These are phyloP conservation scores for Eucalyptus erythrocorys DNA, from an alignment of 345 rosid species.

Conservation along the genomic window DNA sequence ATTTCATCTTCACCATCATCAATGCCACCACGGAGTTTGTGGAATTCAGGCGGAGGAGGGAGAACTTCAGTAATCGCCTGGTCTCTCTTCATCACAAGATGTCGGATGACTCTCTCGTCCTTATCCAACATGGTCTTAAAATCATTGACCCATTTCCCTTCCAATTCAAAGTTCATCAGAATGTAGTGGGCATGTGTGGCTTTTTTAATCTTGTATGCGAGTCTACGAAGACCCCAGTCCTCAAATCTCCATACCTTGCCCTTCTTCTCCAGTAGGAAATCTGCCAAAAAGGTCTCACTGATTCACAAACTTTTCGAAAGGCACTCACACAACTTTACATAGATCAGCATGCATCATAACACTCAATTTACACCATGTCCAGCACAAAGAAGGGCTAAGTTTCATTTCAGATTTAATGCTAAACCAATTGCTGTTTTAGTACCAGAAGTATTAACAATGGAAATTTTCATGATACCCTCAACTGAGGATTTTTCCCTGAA, in stretches of 20 bases:
- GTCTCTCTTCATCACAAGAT: slow-evolving; percentile 79
- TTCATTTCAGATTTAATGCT: neutral
- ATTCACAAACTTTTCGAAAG: neutral
- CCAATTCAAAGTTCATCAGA: slow-evolving; percentile 90
- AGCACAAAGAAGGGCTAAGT: neutral
- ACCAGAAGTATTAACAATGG: neutral
- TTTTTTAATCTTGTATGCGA: slow-evolving; percentile 80
- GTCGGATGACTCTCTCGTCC: slow-evolving; percentile 84
- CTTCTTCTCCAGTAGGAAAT: slow-evolving; percentile 68
- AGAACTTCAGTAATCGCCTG: slow-evolving; percentile 64
- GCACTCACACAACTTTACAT: neutral
- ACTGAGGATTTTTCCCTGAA: neutral
- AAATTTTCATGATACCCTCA: neutral
- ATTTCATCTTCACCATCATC: slow-evolving; percentile 37
- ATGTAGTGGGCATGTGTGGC: slow-evolving; percentile 79
- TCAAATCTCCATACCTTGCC: slow-evolving; percentile 80
- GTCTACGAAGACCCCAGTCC: slow-evolving; percentile 90
- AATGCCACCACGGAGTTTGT: slow-evolving; percentile 30
- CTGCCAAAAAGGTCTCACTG: slow-evolving; percentile 17
- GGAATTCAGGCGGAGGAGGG: slow-evolving; percentile 88
- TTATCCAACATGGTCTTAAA: slow-evolving; percentile 69
- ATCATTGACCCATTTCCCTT: slow-evolving; percentile 70
- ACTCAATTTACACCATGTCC: neutral
- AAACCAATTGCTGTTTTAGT: neutral
- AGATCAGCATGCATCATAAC: neutral